Conservation (phyloP, 2,329 filamentous ascomycete species). For the Colletotrichum euphorbiae region DNA sequence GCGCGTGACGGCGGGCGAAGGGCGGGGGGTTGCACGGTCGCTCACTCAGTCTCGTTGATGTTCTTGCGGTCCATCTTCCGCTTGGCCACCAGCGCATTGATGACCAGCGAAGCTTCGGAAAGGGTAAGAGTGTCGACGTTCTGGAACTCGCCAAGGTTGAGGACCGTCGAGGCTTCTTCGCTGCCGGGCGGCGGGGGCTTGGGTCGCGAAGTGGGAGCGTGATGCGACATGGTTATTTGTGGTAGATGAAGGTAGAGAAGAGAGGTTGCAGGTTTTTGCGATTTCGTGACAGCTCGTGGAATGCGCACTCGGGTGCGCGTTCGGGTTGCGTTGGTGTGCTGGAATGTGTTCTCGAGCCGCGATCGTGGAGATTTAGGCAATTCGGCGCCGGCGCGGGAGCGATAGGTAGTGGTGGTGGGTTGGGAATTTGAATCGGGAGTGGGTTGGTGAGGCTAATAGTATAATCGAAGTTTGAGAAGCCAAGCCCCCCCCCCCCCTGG, state of each 20-base stretch:
- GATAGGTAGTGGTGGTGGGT: background rate
- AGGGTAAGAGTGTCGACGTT: slow-evolving; percentile 91
- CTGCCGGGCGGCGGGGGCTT: slow-evolving; percentile 80
- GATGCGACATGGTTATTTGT: slow-evolving; percentile 31
- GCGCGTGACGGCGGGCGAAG: background rate
- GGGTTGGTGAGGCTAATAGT: slow-evolving; percentile 29
- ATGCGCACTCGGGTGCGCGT: too few species aligned
- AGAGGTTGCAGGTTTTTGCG: background rate
- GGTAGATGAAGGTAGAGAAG: too few species aligned
- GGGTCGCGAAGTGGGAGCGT: slow-evolving; percentile 66
- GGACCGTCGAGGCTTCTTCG: slow-evolving; percentile 84
- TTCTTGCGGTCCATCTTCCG: slow-evolving; percentile 83
- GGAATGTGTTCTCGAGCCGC: too few species aligned
- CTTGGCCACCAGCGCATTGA: slow-evolving; percentile 88
- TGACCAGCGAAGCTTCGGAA: slow-evolving; percentile 90
- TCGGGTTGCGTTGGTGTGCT: too few species aligned
- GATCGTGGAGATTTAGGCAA: background rate
- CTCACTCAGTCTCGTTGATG: slow-evolving; percentile 85
- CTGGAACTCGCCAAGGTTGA: slow-evolving; percentile 94
- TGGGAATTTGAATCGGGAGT: background rate
- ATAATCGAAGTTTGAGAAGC: background rate
- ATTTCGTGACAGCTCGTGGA: too few species aligned
- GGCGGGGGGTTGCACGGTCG: background rate
- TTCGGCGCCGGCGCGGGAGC: background rate
- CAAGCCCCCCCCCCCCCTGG: background rate